Conservation (phyloP, 805 yeast species). For the Teunomyces aglyptinius region DNA sequence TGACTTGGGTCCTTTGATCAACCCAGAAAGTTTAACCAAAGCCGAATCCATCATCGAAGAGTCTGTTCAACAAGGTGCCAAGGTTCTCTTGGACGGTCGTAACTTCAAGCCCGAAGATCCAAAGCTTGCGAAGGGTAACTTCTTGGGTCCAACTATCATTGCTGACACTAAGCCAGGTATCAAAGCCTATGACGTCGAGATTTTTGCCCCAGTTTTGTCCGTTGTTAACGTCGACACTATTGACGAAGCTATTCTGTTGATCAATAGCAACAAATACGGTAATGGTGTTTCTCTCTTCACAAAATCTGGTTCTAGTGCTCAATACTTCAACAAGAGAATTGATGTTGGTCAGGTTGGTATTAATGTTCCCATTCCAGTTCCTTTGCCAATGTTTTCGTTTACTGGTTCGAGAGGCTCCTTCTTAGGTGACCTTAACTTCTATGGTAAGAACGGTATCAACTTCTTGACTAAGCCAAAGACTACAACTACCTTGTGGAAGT, state of each 20-base stretch:
- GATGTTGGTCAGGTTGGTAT: slow-evolving; percentile 78
- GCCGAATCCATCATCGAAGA: slow-evolving; percentile 57
- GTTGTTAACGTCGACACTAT: slow-evolving; percentile 61
- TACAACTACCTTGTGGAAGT: slow-evolving; percentile 66
- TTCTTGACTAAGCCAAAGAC: slow-evolving; percentile 77
- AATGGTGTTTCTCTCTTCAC: slow-evolving; percentile 74
- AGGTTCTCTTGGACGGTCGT: slow-evolving; percentile 63
- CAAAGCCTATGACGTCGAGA: slow-evolving; percentile 71
- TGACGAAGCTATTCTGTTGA: slow-evolving; percentile 65
- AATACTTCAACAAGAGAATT: slow-evolving; percentile 63
- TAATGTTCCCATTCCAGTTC: slow-evolving; percentile 79
- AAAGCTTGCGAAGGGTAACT: slow-evolving; percentile 54
- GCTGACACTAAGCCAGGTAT: slow-evolving; percentile 63
- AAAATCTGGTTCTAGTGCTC: slow-evolving; percentile 65
- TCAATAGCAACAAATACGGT: slow-evolving; percentile 60
- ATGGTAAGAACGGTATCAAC: slow-evolving; percentile 72
- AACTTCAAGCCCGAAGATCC: slow-evolving; percentile 38
- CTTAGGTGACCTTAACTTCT: slow-evolving; percentile 76
- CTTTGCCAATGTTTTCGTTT: slow-evolving; percentile 77
- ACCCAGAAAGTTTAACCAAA: slow-evolving; percentile 54
- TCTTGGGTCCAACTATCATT: slow-evolving; percentile 69
- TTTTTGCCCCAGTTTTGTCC: slow-evolving; percentile 73
- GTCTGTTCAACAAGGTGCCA: slow-evolving; percentile 60
- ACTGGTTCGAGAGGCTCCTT: slow-evolving; percentile 75
- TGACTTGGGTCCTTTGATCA: slow-evolving; percentile 72